Evolutionary conservation across 306 rosid species (phyloP), one percentile per base, ranked within the genome.

Genomic region (Parietaria judaica): DNA sequence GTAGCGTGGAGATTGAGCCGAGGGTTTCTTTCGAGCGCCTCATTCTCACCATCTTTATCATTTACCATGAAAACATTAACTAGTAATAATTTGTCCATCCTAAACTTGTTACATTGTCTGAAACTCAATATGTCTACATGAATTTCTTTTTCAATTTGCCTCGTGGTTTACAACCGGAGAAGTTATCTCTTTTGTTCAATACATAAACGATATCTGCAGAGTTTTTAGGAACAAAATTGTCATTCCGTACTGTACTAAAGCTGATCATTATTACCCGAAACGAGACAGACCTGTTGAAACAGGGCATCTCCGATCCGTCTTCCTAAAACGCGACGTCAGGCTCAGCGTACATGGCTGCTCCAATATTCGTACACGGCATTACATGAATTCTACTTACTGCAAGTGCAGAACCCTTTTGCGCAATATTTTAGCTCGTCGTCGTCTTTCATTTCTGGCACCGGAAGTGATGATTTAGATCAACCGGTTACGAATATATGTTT

Each of bases 231-330:
- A n/a, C n/a, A n/a, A n/a, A n/a, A n/a, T n/a, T n/a, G n/a, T n/a
- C n/a, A n/a, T n/a, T n/a, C n/a, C n/a, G n/a, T n/a, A n/a, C n/a
- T n/a, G n/a, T n/a, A n/a, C n/a, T n/a, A n/a, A n/a, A n/a, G n/a
- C n/a, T n/a, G n/a, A n/a, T n/a, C n/a, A n/a, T n/a, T 57, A 38
- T 48, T 48, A 56, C 35, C 50, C 61, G 35, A 68, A 36, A 74
- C 76, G 78, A 90, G 97, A 94, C 84, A 62, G 97, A 90, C 71
- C 63, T 87, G 72, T 70, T 90, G 84, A 90, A 90, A 69, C 97
- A 90, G 58, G 91, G 85, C 71, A 83, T 90, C 58, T 75, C 90
- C 36, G 94, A 87, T 41, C 97, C 95, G 46, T 90, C 90, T 55
- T 66, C 87, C 48, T 95, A 77, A 61, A 79, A 67, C 77, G 82